These are phyloP conservation scores for Sanghuangporus sanghuang DNA, from an alignment of 1,284 basidiomycete species.

Conservation along the genomic window DNA sequence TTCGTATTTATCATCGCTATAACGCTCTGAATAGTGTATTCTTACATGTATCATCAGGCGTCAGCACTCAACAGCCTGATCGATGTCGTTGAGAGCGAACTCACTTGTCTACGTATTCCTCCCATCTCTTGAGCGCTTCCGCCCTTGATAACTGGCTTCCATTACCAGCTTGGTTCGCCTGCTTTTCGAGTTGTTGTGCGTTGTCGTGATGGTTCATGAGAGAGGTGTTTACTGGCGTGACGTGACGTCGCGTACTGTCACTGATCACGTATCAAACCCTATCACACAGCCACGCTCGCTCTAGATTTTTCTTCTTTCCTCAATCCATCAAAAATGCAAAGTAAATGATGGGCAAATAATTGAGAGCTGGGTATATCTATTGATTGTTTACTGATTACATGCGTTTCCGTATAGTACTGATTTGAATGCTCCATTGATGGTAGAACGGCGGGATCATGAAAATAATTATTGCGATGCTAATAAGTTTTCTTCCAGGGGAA, in stretches of 20 bases:
- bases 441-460: neutral
- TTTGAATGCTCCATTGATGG: neutral
- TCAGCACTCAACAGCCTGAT: neutral
- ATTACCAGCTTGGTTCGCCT: neutral
- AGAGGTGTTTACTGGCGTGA: neutral
- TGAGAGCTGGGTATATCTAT: neutral
- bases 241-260: constrained; percentile 1
- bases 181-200: neutral
- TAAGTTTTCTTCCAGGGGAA: neutral
- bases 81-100: constrained; percentile 15
- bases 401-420: neutral
- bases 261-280: neutral
- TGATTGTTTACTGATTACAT: neutral
- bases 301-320: neutral
- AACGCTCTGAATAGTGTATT: constrained; percentile 82
- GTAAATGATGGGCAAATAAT: neutral
- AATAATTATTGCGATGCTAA: neutral
- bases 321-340: neutral
- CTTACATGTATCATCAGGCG: constrained; percentile 31
- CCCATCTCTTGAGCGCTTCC: constrained; percentile 23
- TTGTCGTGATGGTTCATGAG: constrained; percentile 1
- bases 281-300: neutral
- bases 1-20: constrained; percentile 77
- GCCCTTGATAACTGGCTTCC: constrained; percentile 6
- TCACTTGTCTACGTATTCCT: constrained; percentile 52